Evolutionary conservation across 805 yeast species (phyloP).

Genomic region (Cyberlindnera mississippiensis): DNA sequence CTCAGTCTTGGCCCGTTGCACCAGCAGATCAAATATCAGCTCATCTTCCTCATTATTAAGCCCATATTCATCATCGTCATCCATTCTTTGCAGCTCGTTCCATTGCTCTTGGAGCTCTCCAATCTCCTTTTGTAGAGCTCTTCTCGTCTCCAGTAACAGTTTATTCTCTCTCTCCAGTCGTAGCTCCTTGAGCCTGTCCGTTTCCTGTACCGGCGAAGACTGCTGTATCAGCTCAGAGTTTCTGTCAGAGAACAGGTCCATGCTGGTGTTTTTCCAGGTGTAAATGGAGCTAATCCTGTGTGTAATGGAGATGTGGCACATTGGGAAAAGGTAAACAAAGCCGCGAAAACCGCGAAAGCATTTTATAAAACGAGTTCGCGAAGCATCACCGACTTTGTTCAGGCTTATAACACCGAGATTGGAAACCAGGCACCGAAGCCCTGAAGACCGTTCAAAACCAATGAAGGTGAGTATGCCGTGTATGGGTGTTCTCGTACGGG

Average conservation of each 20-base stretch:
- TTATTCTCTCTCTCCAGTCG: slow-evolving; percentile 15
- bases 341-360: too few relatives aligned
- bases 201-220: slow-evolving; percentile 22
- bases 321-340: neutral
- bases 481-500: too few relatives aligned
- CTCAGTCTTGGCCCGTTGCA: slow-evolving; percentile 5
- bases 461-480: too few relatives aligned
- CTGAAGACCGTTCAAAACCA: too few relatives aligned
- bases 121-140: slow-evolving; percentile 16
- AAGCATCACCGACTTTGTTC: too few relatives aligned
- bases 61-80: slow-evolving; percentile 8
- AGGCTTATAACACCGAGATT: too few relatives aligned
- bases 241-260: slow-evolving; percentile 19
- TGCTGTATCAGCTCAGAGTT: slow-evolving; percentile 2
- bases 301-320: neutral
- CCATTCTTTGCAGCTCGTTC: slow-evolving; percentile 17
- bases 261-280: too few relatives aligned
- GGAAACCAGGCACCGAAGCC: too few relatives aligned
- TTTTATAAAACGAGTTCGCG: neutral
- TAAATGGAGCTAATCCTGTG: neutral
- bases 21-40: slow-evolving; percentile 12
- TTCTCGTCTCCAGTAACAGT: slow-evolving; percentile 11
- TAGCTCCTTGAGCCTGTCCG: slow-evolving; percentile 11
- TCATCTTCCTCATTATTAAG: slow-evolving; percentile 9
- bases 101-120: slow-evolving; percentile 17